Evolutionary conservation across 2,329 filamentous ascomycete genomes (phyloP).

Genomic region (Cladophialophora psammophila): DNA sequence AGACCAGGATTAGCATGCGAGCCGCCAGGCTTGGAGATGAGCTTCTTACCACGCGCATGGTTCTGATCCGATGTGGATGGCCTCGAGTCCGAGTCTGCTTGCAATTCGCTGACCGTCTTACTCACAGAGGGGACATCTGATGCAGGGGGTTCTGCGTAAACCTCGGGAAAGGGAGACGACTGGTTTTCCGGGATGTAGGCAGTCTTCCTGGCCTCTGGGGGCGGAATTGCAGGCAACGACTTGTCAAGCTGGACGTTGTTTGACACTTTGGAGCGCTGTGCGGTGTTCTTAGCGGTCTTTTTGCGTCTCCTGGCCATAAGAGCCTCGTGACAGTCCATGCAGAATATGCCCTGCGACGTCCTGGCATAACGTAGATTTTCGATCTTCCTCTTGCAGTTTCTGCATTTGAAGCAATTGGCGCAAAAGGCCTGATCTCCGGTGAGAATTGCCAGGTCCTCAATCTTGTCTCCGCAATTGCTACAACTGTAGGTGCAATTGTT

Average conservation of each 20-base stretch:
- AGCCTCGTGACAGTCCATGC: slow-evolving; percentile 98
- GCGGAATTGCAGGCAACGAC: slow-evolving; percentile 87
- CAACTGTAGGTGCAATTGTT: slow-evolving; percentile 99
- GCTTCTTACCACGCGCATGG: slow-evolving; percentile 30
- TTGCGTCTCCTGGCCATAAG: slow-evolving; percentile 92
- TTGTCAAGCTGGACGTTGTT: slow-evolving; percentile 77
- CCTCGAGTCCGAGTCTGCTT: slow-evolving; percentile 31
- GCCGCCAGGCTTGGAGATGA: slow-evolving; percentile 12
- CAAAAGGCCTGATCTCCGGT: slow-evolving; percentile 98
- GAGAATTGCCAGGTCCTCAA: slow-evolving; percentile 95
- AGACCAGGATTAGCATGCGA: slow-evolving; percentile 24
- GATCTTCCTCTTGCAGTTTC: slow-evolving; percentile 98
- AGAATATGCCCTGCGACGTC: slow-evolving; percentile 98
- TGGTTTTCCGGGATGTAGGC: slow-evolving; percentile 50
- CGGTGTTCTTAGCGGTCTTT: slow-evolving; percentile 53
- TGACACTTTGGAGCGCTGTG: slow-evolving; percentile 42
- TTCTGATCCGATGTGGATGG: slow-evolving; percentile 35
- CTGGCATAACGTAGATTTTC: slow-evolving; percentile 97
- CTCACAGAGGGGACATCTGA: slow-evolving; percentile 36
- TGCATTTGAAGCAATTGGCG: slow-evolving; percentile 93
- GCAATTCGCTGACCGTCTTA: slow-evolving; percentile 38
- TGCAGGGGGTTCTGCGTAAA: slow-evolving; percentile 48
- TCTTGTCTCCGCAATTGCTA: slow-evolving; percentile 95
- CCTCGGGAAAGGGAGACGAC: slow-evolving; percentile 54
- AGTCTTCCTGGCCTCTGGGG: slow-evolving; percentile 55